Percentiles rank a stretch among this genome's conserved stretches.
Conservation (phyloP, 345 rosid genomes). For the Anastatica hierochuntica region DNA sequence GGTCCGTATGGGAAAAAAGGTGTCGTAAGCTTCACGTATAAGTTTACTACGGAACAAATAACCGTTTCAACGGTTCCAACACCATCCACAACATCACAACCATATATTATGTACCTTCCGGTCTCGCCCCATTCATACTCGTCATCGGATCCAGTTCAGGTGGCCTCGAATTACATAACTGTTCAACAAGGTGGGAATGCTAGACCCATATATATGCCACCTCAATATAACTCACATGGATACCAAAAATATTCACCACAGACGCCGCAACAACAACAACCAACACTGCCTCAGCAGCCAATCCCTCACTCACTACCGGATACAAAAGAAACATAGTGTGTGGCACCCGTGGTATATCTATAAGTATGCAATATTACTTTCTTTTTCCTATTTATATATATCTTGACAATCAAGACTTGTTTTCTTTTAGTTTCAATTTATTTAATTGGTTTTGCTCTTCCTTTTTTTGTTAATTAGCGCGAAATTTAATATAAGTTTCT, state of each 20-base stretch:
- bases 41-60: conserved; percentile 21
- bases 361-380: no score
- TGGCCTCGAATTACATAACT: neutral
- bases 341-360: neutral
- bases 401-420: no score
- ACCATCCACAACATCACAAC: conserved; percentile 4
- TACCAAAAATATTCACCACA: conserved; percentile 8
- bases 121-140: conserved; percentile 3
- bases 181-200: neutral
- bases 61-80: neutral
- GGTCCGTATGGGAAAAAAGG: conserved; percentile 57
- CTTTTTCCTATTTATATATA: no score
- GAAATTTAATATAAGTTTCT: no score
- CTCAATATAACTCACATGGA: conserved; percentile 7
- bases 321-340: conserved; percentile 7
- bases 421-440: no score
- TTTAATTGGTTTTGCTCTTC: no score
- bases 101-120: conserved; percentile 16
- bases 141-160: neutral
- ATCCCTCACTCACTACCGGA: neutral
- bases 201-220: conserved; percentile 7
- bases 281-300: neutral
- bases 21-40: conserved; percentile 43
- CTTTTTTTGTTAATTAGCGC: no score
- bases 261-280: neutral